phyloP scores from a whole-genome alignment of 1,139 yeast genomes.

The Nematodospora anomalae region DNA sequence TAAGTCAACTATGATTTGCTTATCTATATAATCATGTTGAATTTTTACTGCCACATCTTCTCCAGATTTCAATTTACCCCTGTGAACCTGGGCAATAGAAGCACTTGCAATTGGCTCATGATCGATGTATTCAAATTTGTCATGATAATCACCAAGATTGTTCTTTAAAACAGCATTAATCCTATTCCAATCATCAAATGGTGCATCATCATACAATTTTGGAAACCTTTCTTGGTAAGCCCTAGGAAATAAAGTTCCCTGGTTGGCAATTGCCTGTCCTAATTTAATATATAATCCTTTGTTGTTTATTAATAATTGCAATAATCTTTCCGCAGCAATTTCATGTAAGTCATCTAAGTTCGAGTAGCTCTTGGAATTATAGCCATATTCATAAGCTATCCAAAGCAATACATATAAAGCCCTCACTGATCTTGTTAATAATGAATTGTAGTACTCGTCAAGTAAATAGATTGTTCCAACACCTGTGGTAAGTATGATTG shows the following conservation, averaged over 20 bases:
- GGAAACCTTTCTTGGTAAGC: constrained; percentile 58
- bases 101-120: constrained; percentile 67
- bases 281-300: constrained; percentile 75
- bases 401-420: constrained; percentile 49
- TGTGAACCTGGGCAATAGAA: constrained; percentile 72
- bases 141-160: constrained; percentile 52
- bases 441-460: constrained; percentile 46
- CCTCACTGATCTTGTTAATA: constrained; percentile 51
- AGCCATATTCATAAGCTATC: constrained; percentile 63
- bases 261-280: constrained; percentile 77
- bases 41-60: constrained; percentile 71
- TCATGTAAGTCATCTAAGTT: constrained; percentile 56
- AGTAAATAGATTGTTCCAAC: constrained; percentile 27
- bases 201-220: constrained; percentile 68
- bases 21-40: constrained; percentile 60
- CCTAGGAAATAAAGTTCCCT: constrained; percentile 64
- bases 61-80: constrained; percentile 44
- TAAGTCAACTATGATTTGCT: constrained; percentile 60
- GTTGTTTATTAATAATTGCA: constrained; percentile 52
- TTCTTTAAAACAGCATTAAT: constrained; percentile 46
- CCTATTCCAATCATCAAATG: constrained; percentile 60
- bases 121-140: constrained; percentile 47
- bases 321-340: constrained; percentile 55
- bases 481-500: constrained; percentile 7
- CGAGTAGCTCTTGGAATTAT: constrained; percentile 42